Evolutionary conservation across 495 filamentous ascomycete genomes (phyloP).

Genomic region (Talaromyces ruber): DNA sequence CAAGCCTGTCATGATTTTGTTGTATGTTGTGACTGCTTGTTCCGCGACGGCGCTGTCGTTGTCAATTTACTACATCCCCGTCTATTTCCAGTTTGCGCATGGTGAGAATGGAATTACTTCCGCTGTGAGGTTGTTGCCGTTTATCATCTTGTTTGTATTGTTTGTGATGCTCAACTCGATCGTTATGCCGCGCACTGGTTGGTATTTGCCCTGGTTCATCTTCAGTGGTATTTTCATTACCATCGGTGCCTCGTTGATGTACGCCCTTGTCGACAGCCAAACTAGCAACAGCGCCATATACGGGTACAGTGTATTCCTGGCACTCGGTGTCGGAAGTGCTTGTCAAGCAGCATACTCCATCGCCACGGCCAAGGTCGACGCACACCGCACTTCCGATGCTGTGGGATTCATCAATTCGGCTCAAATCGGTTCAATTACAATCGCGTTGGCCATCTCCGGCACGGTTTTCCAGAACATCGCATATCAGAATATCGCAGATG

Average conservation of each 20-base stretch:
- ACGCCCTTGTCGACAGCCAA: constrained; percentile 24
- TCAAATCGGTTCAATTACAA: constrained; percentile 42
- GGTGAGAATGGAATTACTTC: constrained; percentile 25
- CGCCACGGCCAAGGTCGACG: constrained; percentile 30
- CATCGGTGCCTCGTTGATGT: constrained; percentile 40
- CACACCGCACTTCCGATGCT: neutral
- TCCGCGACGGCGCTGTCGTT: constrained; percentile 18
- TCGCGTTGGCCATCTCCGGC: constrained; percentile 46
- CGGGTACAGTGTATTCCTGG: constrained; percentile 41
- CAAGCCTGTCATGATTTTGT: constrained; percentile 16
- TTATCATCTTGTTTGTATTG: constrained; percentile 22
- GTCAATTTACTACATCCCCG: constrained; percentile 42
- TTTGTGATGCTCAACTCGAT: constrained; percentile 18
- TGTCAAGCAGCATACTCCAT: constrained; percentile 43
- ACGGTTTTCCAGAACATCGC: constrained; percentile 46
- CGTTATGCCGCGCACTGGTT: constrained; percentile 18
- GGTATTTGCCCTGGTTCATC: constrained; percentile 49
- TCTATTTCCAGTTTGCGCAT: constrained; percentile 40
- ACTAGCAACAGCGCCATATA: constrained; percentile 29
- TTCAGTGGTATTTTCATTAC: constrained; percentile 32
- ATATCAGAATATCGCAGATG: constrained; percentile 6
- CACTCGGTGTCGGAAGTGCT: constrained; percentile 40
- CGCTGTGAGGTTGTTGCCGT: constrained; percentile 28
- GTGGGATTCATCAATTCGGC: constrained; percentile 9
- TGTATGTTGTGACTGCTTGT: neutral